Evolutionary conservation across 805 yeast species (phyloP), one percentile per base, ranked within the genome.

Genomic region (Tetrapisispora iriomotensis): DNA sequence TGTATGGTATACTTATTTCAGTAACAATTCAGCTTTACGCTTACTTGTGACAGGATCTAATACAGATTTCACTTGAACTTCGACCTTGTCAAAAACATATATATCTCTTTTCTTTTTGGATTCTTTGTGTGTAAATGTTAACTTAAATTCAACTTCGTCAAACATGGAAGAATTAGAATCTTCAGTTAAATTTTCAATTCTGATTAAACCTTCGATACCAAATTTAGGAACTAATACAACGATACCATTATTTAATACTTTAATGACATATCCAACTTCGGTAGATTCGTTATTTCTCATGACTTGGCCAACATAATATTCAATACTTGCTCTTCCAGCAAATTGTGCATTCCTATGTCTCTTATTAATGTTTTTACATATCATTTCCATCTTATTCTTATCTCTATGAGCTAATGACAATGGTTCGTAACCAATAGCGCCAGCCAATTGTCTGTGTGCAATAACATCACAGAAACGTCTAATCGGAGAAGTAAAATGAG

Each of bases 401-500:
- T 88, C 95, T 53, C 95, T 74, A 54, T 90, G 96, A 34, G 77
- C 71, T 43, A 79, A 69, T 53, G 84, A 86, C 46, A 90, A 64
- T 21, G 80, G 72, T 60, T 92, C 98, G 59, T 90, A 92, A 1
- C 84, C 95, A 43, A 92, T 92, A 1, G 99, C 96, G n/a, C 94
- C 96, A 0, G 98, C 97, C 28, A 92, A 68, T 62, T 92, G 98
- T 56, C 99, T 74, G 62, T 92, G 99, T 0, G 94, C 98, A 38
- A 92, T 94, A 42, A 92, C 82, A 64, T 92, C 99, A 69, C 98
- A 95, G 61, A 85, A 92, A 60, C 99, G 80, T 65, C 99, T 78
- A 56, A 92, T 92, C 8, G 99, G 99, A 1, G 96, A 87, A 2
- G 99, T 92, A 71, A 88, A 92, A 71, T 92, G 99, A 1, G 99